Evolutionary conservation across 2,329 filamentous ascomycete species (phyloP).

Genomic region (Macrophomina pseudophaseolina): DNA sequence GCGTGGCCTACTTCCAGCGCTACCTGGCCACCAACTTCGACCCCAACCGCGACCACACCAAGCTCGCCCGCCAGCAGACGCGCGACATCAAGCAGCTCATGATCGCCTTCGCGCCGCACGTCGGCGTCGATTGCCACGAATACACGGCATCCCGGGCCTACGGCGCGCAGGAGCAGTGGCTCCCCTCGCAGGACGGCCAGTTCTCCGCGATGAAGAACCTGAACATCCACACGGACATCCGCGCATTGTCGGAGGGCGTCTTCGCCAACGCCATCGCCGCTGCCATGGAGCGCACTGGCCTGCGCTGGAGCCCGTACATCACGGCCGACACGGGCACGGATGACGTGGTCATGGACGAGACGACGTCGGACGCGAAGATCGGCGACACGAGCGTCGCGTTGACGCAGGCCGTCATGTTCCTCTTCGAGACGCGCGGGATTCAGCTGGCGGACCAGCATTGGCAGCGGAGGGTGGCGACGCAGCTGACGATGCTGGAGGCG

Average conservation of each 20-base stretch:
- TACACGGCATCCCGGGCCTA: conserved; percentile 37
- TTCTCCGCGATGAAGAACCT: conserved; percentile 44
- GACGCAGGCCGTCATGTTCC: conserved; percentile 42
- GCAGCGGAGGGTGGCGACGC: conserved; percentile 38
- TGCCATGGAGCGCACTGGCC: conserved; percentile 34
- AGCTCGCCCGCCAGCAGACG: conserved; percentile 43
- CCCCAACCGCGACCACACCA: conserved; percentile 45
- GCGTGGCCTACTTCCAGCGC: conserved; percentile 44
- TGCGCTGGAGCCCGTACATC: conserved; percentile 43
- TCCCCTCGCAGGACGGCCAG: conserved; percentile 43
- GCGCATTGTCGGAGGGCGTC: conserved; percentile 38
- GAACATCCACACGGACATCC: conserved; percentile 42
- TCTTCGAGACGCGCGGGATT: conserved; percentile 45
- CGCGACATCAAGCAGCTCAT: conserved; percentile 43
- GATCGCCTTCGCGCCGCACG: conserved; percentile 39
- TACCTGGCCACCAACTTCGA: conserved; percentile 43
- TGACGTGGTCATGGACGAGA: conserved; percentile 37
- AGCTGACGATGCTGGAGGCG: conserved; percentile 40
- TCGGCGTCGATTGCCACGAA: conserved; percentile 45
- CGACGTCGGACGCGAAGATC: conserved; percentile 44
- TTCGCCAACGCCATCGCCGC: conserved; percentile 42
- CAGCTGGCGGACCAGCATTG: conserved; percentile 42
- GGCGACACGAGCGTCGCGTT: conserved; percentile 45
- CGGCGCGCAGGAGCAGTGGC: conserved; percentile 33
- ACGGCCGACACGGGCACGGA: conserved; percentile 33